Conservation (phyloP, 2,329 filamentous ascomycete species). For the Hypomyces perniciosus region DNA sequence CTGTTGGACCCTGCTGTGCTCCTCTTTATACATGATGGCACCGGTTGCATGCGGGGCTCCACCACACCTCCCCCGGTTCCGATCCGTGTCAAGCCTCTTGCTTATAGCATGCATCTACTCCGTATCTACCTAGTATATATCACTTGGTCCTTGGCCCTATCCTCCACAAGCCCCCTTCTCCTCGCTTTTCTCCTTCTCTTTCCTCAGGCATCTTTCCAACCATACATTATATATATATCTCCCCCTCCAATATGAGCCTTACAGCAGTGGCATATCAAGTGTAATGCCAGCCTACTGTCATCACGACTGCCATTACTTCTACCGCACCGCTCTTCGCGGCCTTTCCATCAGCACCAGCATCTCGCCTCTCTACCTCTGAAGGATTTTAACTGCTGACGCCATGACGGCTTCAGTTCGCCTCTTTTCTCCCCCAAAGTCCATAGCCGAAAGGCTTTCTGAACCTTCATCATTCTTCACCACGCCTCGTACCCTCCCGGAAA, state of each 20-base stretch:
- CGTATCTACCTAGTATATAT: conserved; percentile 3
- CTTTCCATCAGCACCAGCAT: conserved; percentile 75
- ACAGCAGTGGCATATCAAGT: conserved; percentile 26
- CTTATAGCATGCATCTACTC: neutral
- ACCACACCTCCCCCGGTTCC: conserved; percentile 7
- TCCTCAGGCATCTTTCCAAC: neutral
- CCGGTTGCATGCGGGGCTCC: conserved; percentile 9
- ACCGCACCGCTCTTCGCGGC: conserved; percentile 80
- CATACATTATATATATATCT: neutral
- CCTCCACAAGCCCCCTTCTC: neutral
- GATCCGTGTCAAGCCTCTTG: neutral
- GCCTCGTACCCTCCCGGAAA: conserved; percentile 35
- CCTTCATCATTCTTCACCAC: conserved; percentile 26
- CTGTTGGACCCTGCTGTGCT: neutral
- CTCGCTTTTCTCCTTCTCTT: neutral
- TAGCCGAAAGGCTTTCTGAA: conserved; percentile 62
- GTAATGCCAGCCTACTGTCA: conserved; percentile 77
- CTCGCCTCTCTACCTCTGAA: conserved; percentile 67
- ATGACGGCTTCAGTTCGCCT: conserved; percentile 34
- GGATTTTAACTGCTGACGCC: conserved; percentile 22
- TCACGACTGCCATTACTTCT: conserved; percentile 90
- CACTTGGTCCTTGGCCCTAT: neutral
- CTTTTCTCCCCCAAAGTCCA: conserved; percentile 59
- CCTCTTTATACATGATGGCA: conserved; percentile 1
- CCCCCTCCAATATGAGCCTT: neutral